Evolutionary conservation across 2,329 filamentous ascomycete genomes (phyloP), one percentile per base, ranked within the genome.

Genomic region (Byssochlamys sp.): DNA sequence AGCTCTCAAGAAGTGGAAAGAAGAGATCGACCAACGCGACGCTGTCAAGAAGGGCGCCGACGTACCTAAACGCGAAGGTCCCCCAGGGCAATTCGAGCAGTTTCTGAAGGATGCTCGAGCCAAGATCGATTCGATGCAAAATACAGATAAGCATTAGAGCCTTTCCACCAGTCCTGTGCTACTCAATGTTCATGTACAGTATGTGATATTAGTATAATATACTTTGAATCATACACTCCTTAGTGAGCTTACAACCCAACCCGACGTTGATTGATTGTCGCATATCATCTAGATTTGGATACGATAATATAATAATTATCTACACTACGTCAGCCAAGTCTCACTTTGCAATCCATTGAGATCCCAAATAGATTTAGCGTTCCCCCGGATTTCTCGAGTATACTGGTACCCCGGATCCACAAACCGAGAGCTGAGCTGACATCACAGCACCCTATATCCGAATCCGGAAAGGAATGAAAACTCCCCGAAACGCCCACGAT

Each of bases 1-100:
- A 0, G 64, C 67, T 3, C 27, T 73, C 54, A 60, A 69, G 45
- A 69, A 63, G 39, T 73, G 70, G 71, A 39, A 58, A 12, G 66
- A 68, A 24, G 57, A 63, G 25, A 73, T 72, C 25, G 59, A 57
- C 0, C 58, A 63, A 55, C 63, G 71, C n/a, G 58, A 59, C 4
- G 70, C 70, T 1, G 69, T 72, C 12, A 55, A 67, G 58, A 39
- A 4, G 12, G 35, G 35, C 14, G 35, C 14, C 12, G 14, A 39
- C 19, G 14, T 52, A 4, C 49, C 49, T 2, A 52, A 55, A 31
- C 24, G 63, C 55, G 55, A 52, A 10, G 11, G 11, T 12, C 1
- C 24, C n/a, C 14, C 62, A 1, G 57, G 58, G 19, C 45, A 56
- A 54, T 35, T 60, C 54, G 57, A 59, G 2, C 49, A 55, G 26